Evolutionary conservation across 192 early-diverging fungal species (phyloP).

Genomic region (Physocladia obscura): DNA sequence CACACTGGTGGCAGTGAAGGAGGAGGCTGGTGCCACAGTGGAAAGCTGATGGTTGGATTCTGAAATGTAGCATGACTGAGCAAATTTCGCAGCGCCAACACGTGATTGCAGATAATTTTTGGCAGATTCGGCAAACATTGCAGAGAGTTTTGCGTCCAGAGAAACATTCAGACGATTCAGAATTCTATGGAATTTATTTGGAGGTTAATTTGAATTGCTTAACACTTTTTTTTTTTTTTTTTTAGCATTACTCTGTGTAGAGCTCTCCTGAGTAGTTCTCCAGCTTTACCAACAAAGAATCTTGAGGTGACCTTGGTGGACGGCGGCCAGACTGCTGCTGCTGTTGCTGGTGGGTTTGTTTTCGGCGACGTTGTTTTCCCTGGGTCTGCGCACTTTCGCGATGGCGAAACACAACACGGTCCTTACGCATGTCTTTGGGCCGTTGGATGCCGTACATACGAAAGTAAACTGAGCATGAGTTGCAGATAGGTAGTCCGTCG

Average conservation of each 20-base stretch:
- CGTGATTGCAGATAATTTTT: neutral
- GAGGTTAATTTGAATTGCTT: no score
- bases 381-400: neutral
- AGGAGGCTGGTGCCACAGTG: no score
- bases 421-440: constrained; percentile 6
- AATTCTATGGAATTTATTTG: no score
- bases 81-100: neutral
- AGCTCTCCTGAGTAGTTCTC: neutral
- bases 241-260: neutral
- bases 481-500: neutral
- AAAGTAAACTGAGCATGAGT: constrained; percentile 5
- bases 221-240: neutral
- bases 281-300: no score
- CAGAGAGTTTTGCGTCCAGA: neutral
- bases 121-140: neutral
- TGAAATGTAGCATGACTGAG: neutral
- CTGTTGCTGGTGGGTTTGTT: neutral
- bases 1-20: no score
- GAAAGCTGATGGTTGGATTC: no score
- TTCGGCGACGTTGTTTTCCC: no score
- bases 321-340: no score
- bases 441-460: constrained; percentile 12
- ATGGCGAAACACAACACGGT: neutral
- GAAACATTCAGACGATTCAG: neutral
- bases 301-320: no score